These are phyloP conservation scores for Hyaloscypha bicolor DNA, from an alignment of 495 filamentous ascomycete species.

Conservation along the genomic window DNA sequence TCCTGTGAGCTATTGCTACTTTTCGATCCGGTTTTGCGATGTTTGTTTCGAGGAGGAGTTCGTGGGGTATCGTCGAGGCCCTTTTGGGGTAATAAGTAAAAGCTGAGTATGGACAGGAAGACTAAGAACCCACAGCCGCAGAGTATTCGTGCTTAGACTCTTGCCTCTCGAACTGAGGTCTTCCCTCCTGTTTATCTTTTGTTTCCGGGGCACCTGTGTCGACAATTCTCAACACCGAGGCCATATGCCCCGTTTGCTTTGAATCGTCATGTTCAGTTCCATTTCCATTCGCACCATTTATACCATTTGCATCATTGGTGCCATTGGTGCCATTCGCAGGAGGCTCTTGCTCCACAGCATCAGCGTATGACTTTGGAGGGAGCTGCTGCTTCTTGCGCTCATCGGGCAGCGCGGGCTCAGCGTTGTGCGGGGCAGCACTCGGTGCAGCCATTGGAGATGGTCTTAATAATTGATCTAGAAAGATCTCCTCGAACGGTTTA, in stretches of 20 bases:
- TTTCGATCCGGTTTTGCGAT: conserved; percentile 28
- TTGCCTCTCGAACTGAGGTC: conserved; percentile 18
- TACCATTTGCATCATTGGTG: conserved; percentile 5
- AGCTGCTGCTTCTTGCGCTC: conserved; percentile 26
- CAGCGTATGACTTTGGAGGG: conserved; percentile 32
- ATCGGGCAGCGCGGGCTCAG: conserved; percentile 20
- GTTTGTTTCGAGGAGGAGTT: conserved; percentile 25
- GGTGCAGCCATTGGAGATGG: conserved; percentile 21
- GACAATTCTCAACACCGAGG: conserved; percentile 29
- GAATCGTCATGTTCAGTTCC: not conserved
- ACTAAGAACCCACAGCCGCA: conserved; percentile 17
- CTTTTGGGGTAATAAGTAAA: conserved; percentile 13
- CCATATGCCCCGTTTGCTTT: conserved; percentile 11
- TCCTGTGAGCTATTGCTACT: conserved; percentile 28
- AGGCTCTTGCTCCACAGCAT: conserved; percentile 26
- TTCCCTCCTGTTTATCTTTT: conserved; percentile 1
- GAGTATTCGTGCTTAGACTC: conserved; percentile 27
- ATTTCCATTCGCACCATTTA: conserved; percentile 12
- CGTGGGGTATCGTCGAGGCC: conserved; percentile 31
- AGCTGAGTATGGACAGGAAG: not conserved
- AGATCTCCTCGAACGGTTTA: not conserved
- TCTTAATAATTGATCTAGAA: not conserved
- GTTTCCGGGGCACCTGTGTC: conserved; percentile 15
- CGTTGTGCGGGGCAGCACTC: conserved; percentile 13
- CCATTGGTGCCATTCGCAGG: conserved; percentile 10